Conservation (phyloP, 495 filamentous ascomycete genomes). For the Achaetomiella virescens region DNA sequence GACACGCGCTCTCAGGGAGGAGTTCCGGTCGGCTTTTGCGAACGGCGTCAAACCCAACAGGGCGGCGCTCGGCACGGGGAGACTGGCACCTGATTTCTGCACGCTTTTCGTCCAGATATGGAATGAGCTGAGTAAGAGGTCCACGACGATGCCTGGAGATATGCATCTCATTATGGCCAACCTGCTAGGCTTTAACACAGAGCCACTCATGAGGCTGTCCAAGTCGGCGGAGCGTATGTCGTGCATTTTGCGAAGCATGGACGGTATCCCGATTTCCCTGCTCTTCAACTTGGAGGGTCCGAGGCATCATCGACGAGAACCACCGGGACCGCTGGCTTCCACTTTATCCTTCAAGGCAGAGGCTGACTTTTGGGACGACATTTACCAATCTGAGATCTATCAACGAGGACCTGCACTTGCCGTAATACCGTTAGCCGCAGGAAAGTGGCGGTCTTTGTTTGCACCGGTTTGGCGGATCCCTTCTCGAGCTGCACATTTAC, state of each 20-base stretch:
- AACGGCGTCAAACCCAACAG: constrained; percentile 15
- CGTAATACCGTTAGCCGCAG: constrained; percentile 17
- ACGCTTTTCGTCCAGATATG: constrained; percentile 20
- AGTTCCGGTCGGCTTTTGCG: constrained; percentile 14
- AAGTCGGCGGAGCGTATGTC: constrained; percentile 21
- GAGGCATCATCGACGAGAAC: constrained; percentile 9
- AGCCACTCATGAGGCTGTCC: constrained; percentile 10
- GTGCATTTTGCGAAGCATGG: constrained; percentile 18
- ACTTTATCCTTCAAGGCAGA: constrained; percentile 15
- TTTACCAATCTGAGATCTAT: constrained; percentile 16
- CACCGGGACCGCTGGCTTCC: constrained; percentile 23
- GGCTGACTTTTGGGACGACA: constrained; percentile 8
- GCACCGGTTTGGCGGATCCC: constrained; percentile 10
- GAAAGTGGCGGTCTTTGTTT: constrained; percentile 17
- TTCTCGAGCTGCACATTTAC: constrained; percentile 13
- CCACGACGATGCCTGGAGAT: constrained; percentile 16
- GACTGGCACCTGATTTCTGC: constrained; percentile 15
- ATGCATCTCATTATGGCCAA: constrained; percentile 20
- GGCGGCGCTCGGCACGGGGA: neutral
- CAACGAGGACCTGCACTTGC: constrained; percentile 15
- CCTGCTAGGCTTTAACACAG: constrained; percentile 19
- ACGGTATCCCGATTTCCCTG: constrained; percentile 17
- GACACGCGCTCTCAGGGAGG: constrained; percentile 8
- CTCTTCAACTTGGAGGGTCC: constrained; percentile 18
- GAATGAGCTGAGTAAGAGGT: constrained; percentile 22